Evolutionary conservation across 345 rosid genomes (phyloP).

Genomic region (Conringia planisiliqua): DNA sequence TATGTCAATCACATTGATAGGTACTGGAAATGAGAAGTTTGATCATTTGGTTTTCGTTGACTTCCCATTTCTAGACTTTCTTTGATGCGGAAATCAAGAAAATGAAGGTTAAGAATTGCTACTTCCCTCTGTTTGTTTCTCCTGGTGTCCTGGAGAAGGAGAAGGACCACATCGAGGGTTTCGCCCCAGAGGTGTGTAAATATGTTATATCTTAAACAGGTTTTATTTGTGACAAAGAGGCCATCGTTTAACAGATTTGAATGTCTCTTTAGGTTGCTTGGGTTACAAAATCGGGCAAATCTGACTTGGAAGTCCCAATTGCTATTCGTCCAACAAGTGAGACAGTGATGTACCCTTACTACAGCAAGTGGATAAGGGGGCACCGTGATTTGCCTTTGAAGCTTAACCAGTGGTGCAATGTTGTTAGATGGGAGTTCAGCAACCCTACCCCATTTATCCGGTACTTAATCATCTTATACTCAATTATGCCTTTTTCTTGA

Average conservation of each 20-base stretch:
- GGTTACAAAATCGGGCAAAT: constrained; percentile 91
- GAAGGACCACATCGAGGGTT: constrained; percentile 93
- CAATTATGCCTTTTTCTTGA: background rate
- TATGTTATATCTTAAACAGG: background rate
- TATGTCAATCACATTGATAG: background rate
- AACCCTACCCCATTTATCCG: constrained; percentile 99
- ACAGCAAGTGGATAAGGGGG: constrained; percentile 96
- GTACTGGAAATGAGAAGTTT: background rate
- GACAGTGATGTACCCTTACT: constrained; percentile 98
- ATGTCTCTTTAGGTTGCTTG: constrained; percentile 78
- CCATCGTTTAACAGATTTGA: background rate
- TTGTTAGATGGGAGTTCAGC: constrained; percentile 99
- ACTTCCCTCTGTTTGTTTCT: constrained; percentile 97
- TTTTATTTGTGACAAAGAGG: background rate
- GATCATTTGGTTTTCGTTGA: background rate
- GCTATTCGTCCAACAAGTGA: constrained; percentile 99
- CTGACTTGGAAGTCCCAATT: constrained; percentile 85
- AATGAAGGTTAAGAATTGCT: constrained; percentile 89
- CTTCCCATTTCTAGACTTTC: constrained; percentile 52
- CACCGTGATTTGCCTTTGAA: constrained; percentile 95
- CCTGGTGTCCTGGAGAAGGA: constrained; percentile 79
- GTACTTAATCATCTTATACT: constrained; percentile 33
- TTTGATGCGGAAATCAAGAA: constrained; percentile 91
- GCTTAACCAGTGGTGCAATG: constrained; percentile 99
- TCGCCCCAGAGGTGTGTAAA: constrained; percentile 88